Percentiles rank a stretch among this genome's conserved stretches.
These are phyloP conservation scores for Sclerotinia glacialis DNA, from an alignment of 2,329 filamentous ascomycete species.

Conservation along the genomic window DNA sequence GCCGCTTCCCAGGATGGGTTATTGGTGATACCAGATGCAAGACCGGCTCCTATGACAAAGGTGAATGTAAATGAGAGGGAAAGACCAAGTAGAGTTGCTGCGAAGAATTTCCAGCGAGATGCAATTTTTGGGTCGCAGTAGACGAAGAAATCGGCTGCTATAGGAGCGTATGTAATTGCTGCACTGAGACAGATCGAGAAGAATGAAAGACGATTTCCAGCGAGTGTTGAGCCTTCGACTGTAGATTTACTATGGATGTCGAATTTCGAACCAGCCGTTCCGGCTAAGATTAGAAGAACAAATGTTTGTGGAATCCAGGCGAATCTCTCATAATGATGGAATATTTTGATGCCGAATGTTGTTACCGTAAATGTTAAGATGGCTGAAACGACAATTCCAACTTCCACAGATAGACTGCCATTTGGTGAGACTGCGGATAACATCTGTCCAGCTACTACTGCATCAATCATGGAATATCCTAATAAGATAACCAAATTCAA, in stretches of 20 bases:
- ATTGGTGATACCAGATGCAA: slow-evolving; percentile 55
- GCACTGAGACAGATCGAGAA: slow-evolving; percentile 66
- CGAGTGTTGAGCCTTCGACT: slow-evolving; percentile 45
- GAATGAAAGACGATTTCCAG: slow-evolving; percentile 62
- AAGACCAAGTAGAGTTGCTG: slow-evolving; percentile 56
- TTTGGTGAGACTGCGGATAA: slow-evolving; percentile 60
- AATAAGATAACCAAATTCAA: slow-evolving; percentile 62
- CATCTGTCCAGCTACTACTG: slow-evolving; percentile 66
- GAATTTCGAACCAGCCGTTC: slow-evolving; percentile 58
- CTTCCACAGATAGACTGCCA: slow-evolving; percentile 58
- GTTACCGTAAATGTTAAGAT: slow-evolving; percentile 62
- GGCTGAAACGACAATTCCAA: slow-evolving; percentile 65
- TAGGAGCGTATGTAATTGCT: slow-evolving; percentile 61
- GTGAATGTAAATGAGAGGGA: slow-evolving; percentile 58
- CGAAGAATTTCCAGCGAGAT: slow-evolving; percentile 49
- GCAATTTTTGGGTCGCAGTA: slow-evolving; percentile 55
- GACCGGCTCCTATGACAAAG: slow-evolving; percentile 59
- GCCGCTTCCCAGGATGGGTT: slow-evolving; percentile 59
- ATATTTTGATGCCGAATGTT: slow-evolving; percentile 64
- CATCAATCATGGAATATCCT: slow-evolving; percentile 61
- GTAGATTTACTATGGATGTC: slow-evolving; percentile 52
- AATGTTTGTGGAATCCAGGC: slow-evolving; percentile 63
- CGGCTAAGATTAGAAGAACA: slow-evolving; percentile 59
- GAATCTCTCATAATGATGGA: slow-evolving; percentile 67
- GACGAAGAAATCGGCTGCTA: slow-evolving; percentile 66